Base-by-base conservation (phyloP, 2,329 filamentous ascomycete species). In the Botrytis sinoallii region DNA sequence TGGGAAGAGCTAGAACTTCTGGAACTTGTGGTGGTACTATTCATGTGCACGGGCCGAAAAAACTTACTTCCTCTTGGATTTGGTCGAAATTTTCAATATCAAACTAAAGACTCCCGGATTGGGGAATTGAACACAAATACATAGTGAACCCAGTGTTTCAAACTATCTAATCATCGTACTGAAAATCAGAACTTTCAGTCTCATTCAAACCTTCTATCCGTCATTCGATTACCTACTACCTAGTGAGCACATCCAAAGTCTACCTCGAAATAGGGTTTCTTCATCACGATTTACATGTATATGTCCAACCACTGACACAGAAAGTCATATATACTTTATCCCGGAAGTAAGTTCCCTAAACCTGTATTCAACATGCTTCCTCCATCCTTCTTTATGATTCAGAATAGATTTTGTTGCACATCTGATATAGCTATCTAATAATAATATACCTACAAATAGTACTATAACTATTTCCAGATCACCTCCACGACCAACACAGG, bases 371-470 rank as follows among this genome's bases (percentile, higher is more conserved):
- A 14, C 25, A 29, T 35, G 2, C 25, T n/a, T 38, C 7, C 32
- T 55, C 9, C 18, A 55, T 29, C 5, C 8, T 14, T 22, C 35
- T 52, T 9, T 14, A 16, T 9, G 65, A 55, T 1, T 9, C 0
- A 4, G 9, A 29, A 7, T 10, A 12, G 32, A 16, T 32, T 20
- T 55, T 67, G 65, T 55, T 67, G 65, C 65, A 67, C 25, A n/a
- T 67, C 65, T 67, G 16, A 67, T 67, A 55, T 67, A 67, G 40
- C 61, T 8, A 32, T 64, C 38, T 55, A 55, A 55, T 64, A 64
- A 52, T 67, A 52, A 67, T 67, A 67, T 52, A 52, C 29, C 14
- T 4, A 35, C 14, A 4, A n/a, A 52, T 35, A 9, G 16, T 25
- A 32, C 18, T 32, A 65, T 14, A 9, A 8, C 32, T 25, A 29